Percentiles rank a stretch among this genome's conserved stretches.
These are phyloP conservation scores for Claviceps capensis DNA, from an alignment of 2,329 filamentous ascomycete species.

Conservation along the genomic window DNA sequence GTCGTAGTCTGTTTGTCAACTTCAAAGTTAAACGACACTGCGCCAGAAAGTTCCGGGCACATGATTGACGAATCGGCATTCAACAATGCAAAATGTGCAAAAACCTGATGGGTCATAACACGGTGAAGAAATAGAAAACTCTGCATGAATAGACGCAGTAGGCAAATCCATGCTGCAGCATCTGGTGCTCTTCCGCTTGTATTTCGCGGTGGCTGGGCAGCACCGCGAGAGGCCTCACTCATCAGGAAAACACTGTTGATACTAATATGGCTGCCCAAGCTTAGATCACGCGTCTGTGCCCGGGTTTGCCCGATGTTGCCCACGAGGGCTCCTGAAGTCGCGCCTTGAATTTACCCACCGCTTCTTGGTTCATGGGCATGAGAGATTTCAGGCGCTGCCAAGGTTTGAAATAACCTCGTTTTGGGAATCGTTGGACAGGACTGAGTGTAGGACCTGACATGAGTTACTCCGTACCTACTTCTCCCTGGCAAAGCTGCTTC, in stretches of 20 bases:
- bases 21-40: too few species aligned
- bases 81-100: too few species aligned
- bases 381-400: background rate
- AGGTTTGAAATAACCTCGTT: background rate
- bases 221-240: background rate
- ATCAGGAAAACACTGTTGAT: background rate
- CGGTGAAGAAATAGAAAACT: background rate
- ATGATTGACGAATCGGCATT: too few species aligned
- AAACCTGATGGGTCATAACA: background rate
- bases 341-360: background rate
- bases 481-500: background rate
- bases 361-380: background rate
- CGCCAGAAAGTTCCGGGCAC: too few species aligned
- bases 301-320: slow-evolving; percentile 1
- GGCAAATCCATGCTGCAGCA: background rate
- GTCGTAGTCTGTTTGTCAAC: too few species aligned
- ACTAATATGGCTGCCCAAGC: slow-evolving; percentile 3
- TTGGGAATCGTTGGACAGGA: too few species aligned
- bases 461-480: background rate
- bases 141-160: background rate
- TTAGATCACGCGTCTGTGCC: background rate
- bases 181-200: background rate
- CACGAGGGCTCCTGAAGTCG: slow-evolving; percentile 1
- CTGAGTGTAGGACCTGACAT: background rate
- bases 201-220: background rate